Evolutionary conservation across 2,329 filamentous ascomycete genomes (phyloP), one percentile per base, ranked within the genome.

Genomic region (Alternaria sp.): DNA sequence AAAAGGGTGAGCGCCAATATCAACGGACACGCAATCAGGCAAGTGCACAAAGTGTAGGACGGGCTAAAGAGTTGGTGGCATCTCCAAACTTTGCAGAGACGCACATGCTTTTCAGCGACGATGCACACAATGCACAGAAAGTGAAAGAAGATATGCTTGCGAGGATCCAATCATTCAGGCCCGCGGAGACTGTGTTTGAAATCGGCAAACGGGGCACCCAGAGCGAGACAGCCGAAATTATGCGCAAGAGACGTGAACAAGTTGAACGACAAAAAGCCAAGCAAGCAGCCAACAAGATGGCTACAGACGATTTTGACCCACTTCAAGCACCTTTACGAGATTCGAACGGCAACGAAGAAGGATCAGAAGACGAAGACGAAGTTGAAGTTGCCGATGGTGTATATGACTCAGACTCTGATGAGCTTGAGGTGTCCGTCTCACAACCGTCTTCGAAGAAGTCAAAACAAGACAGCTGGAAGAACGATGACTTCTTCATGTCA

Each of bases 121-220:
- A 79, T 7, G 72, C 89, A 34, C 83, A 90, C 53, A 86, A 90
- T 51, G 85, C 85, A 0, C 84, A 87, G 55, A 81, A 85, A 59
- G 88, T 91, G 48, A 86, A 93, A 31, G 88, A 93, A 48, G 88
- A 90, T 50, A 96, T 99, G 91, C 82, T 99, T 29, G 92, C 92
- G 31, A 87, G 89, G 58, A 92, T 99, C 56, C 93, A 92, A 69
- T 90, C 90, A 2, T 99, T 95, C 80, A 87, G 92, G 68, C 95
- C 96, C 0, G 84, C 89, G 41, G 95, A 99, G 78, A 98, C 94
- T 0, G 92, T 99, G n/a, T 99, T 99, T 69, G 95, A 99, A 77
- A 89, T 97, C 62, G 90, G 91, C 6, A 87, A 89, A 67, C 86
- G 88, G 60, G 90, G 88, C 65, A 83, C 82, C 2, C 82, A 82